Percentiles rank a stretch among this genome's conserved stretches.
phyloP scores from a whole-genome alignment of 164 flowering plant genomes.

The Tetrastigma voinierianum region DNA sequence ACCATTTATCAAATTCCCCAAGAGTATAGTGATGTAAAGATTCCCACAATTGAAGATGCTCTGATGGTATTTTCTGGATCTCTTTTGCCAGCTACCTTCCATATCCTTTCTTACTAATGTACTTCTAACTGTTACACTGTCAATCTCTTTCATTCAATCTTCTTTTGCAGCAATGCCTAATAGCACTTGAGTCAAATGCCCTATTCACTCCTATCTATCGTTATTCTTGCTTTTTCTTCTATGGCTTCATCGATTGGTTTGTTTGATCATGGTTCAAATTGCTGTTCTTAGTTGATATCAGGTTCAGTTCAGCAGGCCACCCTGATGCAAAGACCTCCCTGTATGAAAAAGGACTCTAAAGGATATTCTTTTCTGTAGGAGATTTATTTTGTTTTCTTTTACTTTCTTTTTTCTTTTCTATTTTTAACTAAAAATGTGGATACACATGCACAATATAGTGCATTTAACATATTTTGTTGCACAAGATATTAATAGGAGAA shows the following conservation, averaged over 20 bases:
- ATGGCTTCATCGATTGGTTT: neutral
- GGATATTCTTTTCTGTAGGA: constrained; percentile 74
- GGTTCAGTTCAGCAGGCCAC: constrained; percentile 74
- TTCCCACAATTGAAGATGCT: constrained; percentile 81
- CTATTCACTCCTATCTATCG: neutral
- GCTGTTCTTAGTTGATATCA: constrained; percentile 55
- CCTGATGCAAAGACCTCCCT: constrained; percentile 95
- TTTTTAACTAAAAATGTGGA: neutral
- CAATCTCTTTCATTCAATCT: neutral
- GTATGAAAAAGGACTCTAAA: constrained; percentile 75
- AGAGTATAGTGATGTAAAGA: constrained; percentile 38
- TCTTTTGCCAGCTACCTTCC: no score
- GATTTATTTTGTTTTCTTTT: constrained; percentile 20
- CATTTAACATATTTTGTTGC: no score
- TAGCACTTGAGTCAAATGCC: no score
- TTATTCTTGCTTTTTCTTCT: neutral
- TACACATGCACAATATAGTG: neutral
- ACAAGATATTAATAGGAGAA: no score
- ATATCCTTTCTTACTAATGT: no score
- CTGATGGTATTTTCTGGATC: constrained; percentile 50
- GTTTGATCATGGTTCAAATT: constrained; percentile 3
- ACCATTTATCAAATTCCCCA: constrained; percentile 28
- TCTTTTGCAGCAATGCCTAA: neutral
- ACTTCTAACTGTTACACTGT: no score
- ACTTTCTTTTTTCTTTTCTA: neutral